Conservation (phyloP, 805 yeast genomes). For the Candida parachauliodes region DNA sequence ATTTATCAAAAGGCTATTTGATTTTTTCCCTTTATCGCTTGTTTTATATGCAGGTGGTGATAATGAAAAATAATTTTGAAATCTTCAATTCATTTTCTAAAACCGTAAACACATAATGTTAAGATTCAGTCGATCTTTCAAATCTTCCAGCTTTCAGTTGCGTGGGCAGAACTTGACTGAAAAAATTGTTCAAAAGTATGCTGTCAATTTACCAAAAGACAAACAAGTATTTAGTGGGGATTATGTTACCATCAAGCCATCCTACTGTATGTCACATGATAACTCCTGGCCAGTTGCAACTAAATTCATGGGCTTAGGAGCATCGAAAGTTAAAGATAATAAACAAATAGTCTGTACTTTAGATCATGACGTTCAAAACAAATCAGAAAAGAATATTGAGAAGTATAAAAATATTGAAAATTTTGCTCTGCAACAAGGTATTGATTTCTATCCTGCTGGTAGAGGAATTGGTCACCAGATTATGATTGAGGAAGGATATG, state of each 20-base stretch:
- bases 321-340: slow-evolving; percentile 74
- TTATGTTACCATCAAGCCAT: slow-evolving; percentile 90
- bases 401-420: slow-evolving; percentile 86
- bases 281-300: slow-evolving; percentile 99
- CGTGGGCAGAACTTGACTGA: slow-evolving; percentile 86
- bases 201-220: slow-evolving; percentile 66
- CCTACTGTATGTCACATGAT: slow-evolving; percentile 99
- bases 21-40: slow-evolving; percentile 4
- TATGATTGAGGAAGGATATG: slow-evolving; percentile 98
- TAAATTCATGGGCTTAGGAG: slow-evolving; percentile 94
- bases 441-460: slow-evolving; percentile 98
- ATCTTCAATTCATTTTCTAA: background rate
- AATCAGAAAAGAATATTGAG: slow-evolving; percentile 78
- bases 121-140: slow-evolving; percentile 15
- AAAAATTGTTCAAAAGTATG: slow-evolving; percentile 90
- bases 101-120: background rate
- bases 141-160: slow-evolving; percentile 15
- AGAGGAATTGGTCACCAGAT: slow-evolving; percentile 99
- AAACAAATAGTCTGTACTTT: slow-evolving; percentile 93
- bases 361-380: slow-evolving; percentile 98
- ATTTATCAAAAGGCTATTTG: slow-evolving; percentile 7
- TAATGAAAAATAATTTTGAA: background rate
- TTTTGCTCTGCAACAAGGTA: slow-evolving; percentile 86
- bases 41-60: background rate
- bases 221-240: slow-evolving; percentile 86